Evolutionary conservation across 2,329 filamentous ascomycete genomes (phyloP), one percentile per base, ranked within the genome.

Genomic region (Sphaerulina musiva): DNA sequence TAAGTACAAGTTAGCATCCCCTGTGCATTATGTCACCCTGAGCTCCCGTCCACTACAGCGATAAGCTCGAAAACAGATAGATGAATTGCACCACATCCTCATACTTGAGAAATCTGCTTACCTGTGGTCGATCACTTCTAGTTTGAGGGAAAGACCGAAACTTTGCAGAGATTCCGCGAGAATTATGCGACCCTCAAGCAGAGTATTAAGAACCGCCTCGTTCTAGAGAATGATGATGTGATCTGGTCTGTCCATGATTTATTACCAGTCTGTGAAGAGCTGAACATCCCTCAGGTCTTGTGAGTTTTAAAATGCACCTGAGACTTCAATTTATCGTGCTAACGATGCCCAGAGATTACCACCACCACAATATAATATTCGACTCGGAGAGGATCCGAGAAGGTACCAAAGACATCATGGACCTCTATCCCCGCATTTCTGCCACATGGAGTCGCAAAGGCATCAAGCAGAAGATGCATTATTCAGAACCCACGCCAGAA

Each of bases 391-490:
- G 86, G 61, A 74, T 95, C 45, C 84, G 90, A 2, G 91, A 95
- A 71, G 90, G 91, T 0, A 95, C 90, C 0, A 76, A 81, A 17
- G 91, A 95, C 62, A 89, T 97, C 59, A 83, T 86, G 46, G 70
- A 76, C 0, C 73, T 95, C 0, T 93, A 82, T 57, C 83, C 85
- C 0, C 83, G 86, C 4, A 97, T 97, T 64, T 78, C 80, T 42
- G 83, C 84, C 2, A 96, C 89, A 0, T 97, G 92, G 92, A 81
- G 79, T 0, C 79, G 82, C 31, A 97, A 96, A 69, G 75, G 78
- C 1, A 96, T 95, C 60, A 90, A 78, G 2, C 92, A 93, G 64
- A 97, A 97, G 73, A 95, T 96, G 89, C 92, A 97, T 66, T 96
- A 96, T 71, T 95, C 87, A 26, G 92, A 97, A 67, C 86, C 84